These are phyloP conservation scores for Handroanthus guayacan DNA, from an alignment of 257 asterid species.

Conservation along the genomic window DNA sequence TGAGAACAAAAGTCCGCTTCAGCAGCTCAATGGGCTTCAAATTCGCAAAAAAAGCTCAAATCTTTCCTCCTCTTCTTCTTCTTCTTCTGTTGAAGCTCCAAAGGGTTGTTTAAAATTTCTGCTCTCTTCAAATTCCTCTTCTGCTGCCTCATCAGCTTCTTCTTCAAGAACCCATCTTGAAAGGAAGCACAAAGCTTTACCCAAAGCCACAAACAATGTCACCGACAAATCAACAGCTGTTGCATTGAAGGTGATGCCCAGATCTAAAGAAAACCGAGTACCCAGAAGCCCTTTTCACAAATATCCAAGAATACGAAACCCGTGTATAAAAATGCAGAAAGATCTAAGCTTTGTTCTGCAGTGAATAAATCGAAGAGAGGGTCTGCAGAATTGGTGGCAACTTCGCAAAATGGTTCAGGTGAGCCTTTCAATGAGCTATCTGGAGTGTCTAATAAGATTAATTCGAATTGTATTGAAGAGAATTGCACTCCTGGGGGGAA, in stretches of 20 bases:
- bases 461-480: constrained; percentile 32
- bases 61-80: constrained; percentile 36
- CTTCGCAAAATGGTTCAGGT: constrained; percentile 46
- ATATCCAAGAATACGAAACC: constrained; percentile 40
- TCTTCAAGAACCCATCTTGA: constrained; percentile 34
- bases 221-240: constrained; percentile 37
- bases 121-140: constrained; percentile 34
- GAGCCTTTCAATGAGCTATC: constrained; percentile 33
- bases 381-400: constrained; percentile 30
- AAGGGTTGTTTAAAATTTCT: constrained; percentile 39
- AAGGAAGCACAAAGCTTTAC: constrained; percentile 32
- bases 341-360: constrained; percentile 44
- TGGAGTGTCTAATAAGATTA: constrained; percentile 29
- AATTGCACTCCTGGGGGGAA: constrained; percentile 55
- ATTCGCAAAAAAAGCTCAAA: constrained; percentile 31
- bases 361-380: constrained; percentile 39
- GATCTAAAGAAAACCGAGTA: constrained; percentile 51
- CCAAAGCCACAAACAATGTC: constrained; percentile 23
- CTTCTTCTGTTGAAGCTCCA: constrained; percentile 41
- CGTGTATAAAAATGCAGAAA: constrained; percentile 36
- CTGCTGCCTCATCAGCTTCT: constrained; percentile 41
- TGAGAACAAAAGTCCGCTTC: constrained; percentile 50
- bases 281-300: constrained; percentile 44
- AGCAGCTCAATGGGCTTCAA: constrained; percentile 48
- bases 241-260: constrained; percentile 31